These are phyloP conservation scores for Fragaria ananassa DNA, from an alignment of 306 rosid species.

Conservation along the genomic window DNA sequence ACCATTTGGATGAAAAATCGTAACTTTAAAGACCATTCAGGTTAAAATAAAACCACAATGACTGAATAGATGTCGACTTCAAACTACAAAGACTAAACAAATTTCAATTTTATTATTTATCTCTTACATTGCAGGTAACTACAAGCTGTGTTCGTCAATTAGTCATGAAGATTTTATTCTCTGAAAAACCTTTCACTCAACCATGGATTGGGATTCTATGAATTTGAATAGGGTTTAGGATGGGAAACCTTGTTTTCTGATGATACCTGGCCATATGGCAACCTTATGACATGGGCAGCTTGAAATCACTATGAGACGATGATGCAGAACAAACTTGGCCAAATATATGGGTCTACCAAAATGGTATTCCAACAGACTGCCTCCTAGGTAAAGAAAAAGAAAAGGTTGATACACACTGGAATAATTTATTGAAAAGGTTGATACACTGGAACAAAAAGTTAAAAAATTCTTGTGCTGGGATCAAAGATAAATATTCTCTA, in stretches of 20 bases:
- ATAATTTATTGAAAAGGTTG: background rate
- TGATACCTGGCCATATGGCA: slow-evolving; percentile 24
- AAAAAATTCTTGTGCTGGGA: too few species aligned
- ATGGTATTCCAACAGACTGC: slow-evolving; percentile 26
- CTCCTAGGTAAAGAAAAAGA: slow-evolving; percentile 19
- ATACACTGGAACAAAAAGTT: too few species aligned
- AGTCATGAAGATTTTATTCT: background rate
- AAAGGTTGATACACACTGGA: background rate
- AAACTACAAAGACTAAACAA: too few species aligned
- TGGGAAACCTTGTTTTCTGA: slow-evolving; percentile 2
- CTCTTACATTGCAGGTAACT: background rate
- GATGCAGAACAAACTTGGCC: slow-evolving; percentile 33
- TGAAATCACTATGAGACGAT: slow-evolving; percentile 35
- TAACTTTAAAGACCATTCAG: too few species aligned
- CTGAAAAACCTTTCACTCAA: background rate
- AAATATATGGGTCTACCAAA: slow-evolving; percentile 29
- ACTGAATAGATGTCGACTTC: too few species aligned
- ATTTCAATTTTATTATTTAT: too few species aligned
- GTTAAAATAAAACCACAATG: too few species aligned
- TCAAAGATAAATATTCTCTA: too few species aligned
- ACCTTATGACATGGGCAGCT: slow-evolving; percentile 34
- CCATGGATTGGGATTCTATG: background rate
- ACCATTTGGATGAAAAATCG: too few species aligned
- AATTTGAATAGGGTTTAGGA: background rate
- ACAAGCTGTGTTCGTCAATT: background rate